Percentiles rank a stretch among this genome's conserved stretches.
Conservation (phyloP, 306 rosid genomes). For the Vigna hirtella region DNA sequence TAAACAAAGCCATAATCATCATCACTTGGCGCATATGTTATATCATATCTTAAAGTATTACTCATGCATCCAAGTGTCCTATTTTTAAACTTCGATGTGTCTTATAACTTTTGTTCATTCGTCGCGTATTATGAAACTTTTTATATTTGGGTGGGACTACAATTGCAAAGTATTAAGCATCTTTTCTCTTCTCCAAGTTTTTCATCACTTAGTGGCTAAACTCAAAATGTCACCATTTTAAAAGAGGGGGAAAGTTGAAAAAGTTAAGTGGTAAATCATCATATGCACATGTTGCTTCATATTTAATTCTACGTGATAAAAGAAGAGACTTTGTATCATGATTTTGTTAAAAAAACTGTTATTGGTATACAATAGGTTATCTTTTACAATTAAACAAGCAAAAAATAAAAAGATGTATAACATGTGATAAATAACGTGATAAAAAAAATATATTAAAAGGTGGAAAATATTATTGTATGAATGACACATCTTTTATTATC, state of each 20-base stretch:
- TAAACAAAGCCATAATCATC: constrained; percentile 38
- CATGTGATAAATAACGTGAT: no score
- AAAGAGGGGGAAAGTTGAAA: constrained; percentile 37
- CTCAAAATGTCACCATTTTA: constrained; percentile 50
- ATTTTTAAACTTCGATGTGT: constrained; percentile 22
- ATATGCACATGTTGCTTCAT: constrained; percentile 44
- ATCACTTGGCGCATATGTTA: constrained; percentile 34
- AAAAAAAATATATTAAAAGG: neutral
- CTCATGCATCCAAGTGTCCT: constrained; percentile 34
- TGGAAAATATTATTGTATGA: neutral
- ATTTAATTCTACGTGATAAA: constrained; percentile 30
- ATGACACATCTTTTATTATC: neutral
- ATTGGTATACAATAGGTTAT: neutral
- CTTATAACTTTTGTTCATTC: constrained; percentile 30
- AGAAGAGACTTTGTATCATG: neutral
- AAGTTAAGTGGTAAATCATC: constrained; percentile 43
- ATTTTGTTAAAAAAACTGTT: neutral
- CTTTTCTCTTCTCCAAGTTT: constrained; percentile 50
- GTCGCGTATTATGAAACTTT: constrained; percentile 7
- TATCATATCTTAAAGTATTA: constrained; percentile 28
- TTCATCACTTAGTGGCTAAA: constrained; percentile 50
- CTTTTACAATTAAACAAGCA: neutral
- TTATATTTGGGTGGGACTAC: constrained; percentile 44
- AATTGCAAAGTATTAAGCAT: constrained; percentile 40
- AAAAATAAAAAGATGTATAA: neutral